These are phyloP conservation scores for Penicillium tannophilum DNA, from an alignment of 495 filamentous ascomycete genomes.

Conservation along the genomic window DNA sequence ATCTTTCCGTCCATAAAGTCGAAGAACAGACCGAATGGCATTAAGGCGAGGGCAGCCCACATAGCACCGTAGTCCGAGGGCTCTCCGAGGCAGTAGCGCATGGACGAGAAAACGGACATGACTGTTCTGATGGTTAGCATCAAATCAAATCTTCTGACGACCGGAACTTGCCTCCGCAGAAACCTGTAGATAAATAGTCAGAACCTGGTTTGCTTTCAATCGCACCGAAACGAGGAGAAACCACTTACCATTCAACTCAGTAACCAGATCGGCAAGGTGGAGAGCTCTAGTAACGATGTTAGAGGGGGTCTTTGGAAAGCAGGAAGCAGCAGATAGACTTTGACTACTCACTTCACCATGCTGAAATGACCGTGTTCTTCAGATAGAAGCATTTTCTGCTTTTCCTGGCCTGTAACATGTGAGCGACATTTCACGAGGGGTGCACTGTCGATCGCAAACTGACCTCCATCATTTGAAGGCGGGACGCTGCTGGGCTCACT, in stretches of 20 bases:
- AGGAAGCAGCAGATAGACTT: constrained; percentile 2
- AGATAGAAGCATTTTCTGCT: constrained; percentile 82
- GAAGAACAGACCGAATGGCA: constrained; percentile 95
- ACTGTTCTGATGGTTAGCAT: constrained; percentile 48
- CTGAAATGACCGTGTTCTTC: constrained; percentile 78
- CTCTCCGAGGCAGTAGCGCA: constrained; percentile 88
- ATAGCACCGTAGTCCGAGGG: constrained; percentile 64
- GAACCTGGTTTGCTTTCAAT: constrained; percentile 9
- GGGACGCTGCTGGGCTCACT: constrained; percentile 40
- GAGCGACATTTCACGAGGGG: constrained; percentile 20
- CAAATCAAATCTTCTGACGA: constrained; percentile 5
- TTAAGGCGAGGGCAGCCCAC: constrained; percentile 81
- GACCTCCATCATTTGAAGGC: constrained; percentile 44
- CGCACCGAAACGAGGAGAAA: neutral
- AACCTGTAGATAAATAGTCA: constrained; percentile 40
- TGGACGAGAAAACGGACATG: constrained; percentile 93
- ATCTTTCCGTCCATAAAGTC: constrained; percentile 98
- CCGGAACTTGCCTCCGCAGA: constrained; percentile 53
- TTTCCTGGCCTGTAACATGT: constrained; percentile 63
- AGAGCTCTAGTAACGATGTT: constrained; percentile 60
- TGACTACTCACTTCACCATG: constrained; percentile 60
- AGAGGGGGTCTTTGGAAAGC: constrained; percentile 16
- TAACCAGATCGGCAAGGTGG: constrained; percentile 94
- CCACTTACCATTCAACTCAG: constrained; percentile 82
- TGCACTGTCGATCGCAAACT: constrained; percentile 21